Conservation (phyloP, 2,329 filamentous ascomycete genomes). For the Fusarium torulosum region DNA sequence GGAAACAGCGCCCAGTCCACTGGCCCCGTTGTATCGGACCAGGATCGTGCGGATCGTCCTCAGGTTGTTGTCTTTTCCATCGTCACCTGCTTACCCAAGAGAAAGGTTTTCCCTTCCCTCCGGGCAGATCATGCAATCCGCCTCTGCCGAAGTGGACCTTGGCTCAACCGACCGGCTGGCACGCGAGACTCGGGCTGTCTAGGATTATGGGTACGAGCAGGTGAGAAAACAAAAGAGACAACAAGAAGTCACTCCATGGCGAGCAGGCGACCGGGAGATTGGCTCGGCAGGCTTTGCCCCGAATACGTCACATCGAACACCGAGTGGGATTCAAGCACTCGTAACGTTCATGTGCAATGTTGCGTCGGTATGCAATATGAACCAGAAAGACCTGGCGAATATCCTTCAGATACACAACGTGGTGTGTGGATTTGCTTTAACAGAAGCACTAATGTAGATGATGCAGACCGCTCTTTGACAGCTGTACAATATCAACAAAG, state of each 20-base stretch:
- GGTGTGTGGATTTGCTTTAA: constrained; percentile 26
- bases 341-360: constrained; percentile 6
- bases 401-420: constrained; percentile 16
- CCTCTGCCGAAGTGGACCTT: constrained; percentile 37
- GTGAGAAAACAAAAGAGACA: constrained; percentile 40
- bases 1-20: constrained; percentile 20
- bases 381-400: constrained; percentile 9
- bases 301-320: constrained; percentile 8
- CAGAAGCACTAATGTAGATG: constrained; percentile 37
- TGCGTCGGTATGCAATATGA: constrained; percentile 24
- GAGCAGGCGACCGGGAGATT: constrained; percentile 9
- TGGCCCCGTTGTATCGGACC: constrained; percentile 28
- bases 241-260: constrained; percentile 12
- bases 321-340: background rate
- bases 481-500: constrained; percentile 41
- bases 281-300: constrained; percentile 20
- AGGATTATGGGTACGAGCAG: constrained; percentile 7
- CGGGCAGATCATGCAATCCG: constrained; percentile 35
- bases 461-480: constrained; percentile 50
- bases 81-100: constrained; percentile 22
- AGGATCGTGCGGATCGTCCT: constrained; percentile 31
- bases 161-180: constrained; percentile 24
- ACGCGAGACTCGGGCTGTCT: constrained; percentile 1
- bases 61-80: constrained; percentile 35
- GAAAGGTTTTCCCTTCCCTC: constrained; percentile 24